These are phyloP conservation scores for Arctium lappa DNA, from an alignment of 129 eudicot species.

Conservation along the genomic window DNA sequence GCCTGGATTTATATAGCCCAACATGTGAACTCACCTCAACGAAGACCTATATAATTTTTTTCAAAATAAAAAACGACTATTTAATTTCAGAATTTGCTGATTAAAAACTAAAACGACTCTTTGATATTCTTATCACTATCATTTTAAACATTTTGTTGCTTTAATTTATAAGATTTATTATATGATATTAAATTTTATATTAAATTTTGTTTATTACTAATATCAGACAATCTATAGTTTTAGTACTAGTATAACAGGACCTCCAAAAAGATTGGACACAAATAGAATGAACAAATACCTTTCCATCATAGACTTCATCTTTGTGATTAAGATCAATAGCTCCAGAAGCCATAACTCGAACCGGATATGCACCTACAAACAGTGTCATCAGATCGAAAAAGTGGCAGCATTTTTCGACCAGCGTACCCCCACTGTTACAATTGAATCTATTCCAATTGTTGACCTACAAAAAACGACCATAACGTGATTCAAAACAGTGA, in stretches of 20 bases:
- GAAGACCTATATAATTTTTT: not conserved
- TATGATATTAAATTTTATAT: too few species aligned
- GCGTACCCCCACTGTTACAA: slow-evolving; percentile 88
- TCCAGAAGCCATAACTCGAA: slow-evolving; percentile 98
- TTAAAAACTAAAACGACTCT: too few species aligned
- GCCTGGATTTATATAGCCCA: too few species aligned
- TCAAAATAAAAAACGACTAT: too few species aligned
- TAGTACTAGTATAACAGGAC: too few species aligned
- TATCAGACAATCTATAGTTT: too few species aligned
- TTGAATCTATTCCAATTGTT: slow-evolving; percentile 94
- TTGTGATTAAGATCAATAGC: slow-evolving; percentile 90
- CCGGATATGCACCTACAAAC: slow-evolving; percentile 85
- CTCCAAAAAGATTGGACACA: too few species aligned
- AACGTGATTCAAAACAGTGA: not conserved
- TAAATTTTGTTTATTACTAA: too few species aligned
- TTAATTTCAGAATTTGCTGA: too few species aligned
- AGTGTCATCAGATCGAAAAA: slow-evolving; percentile 97
- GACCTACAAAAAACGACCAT: slow-evolving; percentile 38
- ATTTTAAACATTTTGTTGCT: too few species aligned
- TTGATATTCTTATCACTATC: too few species aligned
- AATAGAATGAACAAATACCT: slow-evolving; percentile 36
- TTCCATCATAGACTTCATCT: slow-evolving; percentile 89
- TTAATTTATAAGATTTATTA: too few species aligned
- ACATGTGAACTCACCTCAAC: not conserved
- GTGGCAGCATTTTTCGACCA: slow-evolving; percentile 99